Base-by-base conservation (phyloP, 1,284 basidiomycete species). In the Boletus smithii region DNA sequence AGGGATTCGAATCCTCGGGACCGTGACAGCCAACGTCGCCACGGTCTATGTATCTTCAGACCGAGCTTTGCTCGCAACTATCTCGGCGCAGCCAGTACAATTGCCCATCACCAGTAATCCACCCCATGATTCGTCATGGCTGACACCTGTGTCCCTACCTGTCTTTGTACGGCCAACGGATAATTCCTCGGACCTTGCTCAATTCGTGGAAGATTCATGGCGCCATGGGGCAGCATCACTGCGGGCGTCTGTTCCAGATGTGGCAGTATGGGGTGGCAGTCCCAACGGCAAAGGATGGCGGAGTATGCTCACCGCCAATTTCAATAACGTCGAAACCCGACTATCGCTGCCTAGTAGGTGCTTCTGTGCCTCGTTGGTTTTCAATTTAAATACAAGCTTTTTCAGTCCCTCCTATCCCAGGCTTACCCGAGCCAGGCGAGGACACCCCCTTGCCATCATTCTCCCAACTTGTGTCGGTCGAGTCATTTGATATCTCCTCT, bases 161-260 rank as follows among this genome's bases (percentile, higher is more conserved):
- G 64, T 87, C 14, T 69, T 73, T 31, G 66, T 88, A 10, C 67
- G 64, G 42, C 83, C 82, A 1, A 81, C 81, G 2, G 63, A 70
- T 39, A 77, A 85, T 57, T 62, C 71, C 0, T 71, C 73, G 1
- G 65, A 70, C 1, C 58, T 87, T 22, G 49, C 71, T 8, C 64
- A 71, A 14, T 87, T 87, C 55, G 65, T 76, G 16, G 72, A 73
- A 37, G 73, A 81, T 30, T 73, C 77, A 24, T 89, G 87, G 86
- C 67, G 62, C 35, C 61, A 66, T 7, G 83, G 85, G 1, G 65
- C 59, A 7, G 65, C 80, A 37, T 67, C 68, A 31, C 65, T 81
- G n/a, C 63, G 59, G 24, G 73, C 72, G 2, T 59, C 71, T 37
- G 65, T 81, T 14, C 64, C 67, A 2, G 56, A 69, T 20, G 73